Conservation (phyloP, 2,329 filamentous ascomycete species). For the Pseudogymnoascus sp. region DNA sequence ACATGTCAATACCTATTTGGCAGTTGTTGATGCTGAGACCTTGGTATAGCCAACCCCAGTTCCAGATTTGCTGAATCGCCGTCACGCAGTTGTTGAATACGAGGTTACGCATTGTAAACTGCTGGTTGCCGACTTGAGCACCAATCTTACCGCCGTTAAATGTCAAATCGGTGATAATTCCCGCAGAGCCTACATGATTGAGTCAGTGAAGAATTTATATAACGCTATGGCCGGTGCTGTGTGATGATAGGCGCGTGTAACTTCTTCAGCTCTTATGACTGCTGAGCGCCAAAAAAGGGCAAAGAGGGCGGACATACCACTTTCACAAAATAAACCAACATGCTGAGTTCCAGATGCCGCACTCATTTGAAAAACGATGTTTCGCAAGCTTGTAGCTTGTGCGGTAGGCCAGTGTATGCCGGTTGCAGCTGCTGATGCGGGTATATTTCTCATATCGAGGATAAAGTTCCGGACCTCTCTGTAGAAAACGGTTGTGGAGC, state of each 20-base stretch:
- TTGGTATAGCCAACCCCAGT: constrained; percentile 53
- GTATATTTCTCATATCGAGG: constrained; percentile 42
- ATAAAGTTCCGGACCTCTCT: constrained; percentile 57
- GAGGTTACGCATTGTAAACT: constrained; percentile 54
- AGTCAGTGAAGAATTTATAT: too few species aligned
- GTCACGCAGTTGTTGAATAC: constrained; percentile 40
- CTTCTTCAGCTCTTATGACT: neutral
- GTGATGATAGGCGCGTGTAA: too few species aligned
- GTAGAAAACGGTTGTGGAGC: constrained; percentile 63
- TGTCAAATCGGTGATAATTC: constrained; percentile 51
- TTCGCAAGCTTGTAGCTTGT: constrained; percentile 53
- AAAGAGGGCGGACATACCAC: constrained; percentile 21
- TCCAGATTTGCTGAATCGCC: constrained; percentile 51
- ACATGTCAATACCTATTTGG: constrained; percentile 44
- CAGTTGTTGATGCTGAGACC: constrained; percentile 47
- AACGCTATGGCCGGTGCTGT: too few species aligned
- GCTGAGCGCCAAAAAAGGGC: too few species aligned
- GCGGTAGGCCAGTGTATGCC: constrained; percentile 47
- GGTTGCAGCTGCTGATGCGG: constrained; percentile 24
- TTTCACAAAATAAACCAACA: constrained; percentile 44
- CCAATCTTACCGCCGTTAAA: constrained; percentile 57
- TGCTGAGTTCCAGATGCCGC: constrained; percentile 38
- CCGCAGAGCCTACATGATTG: constrained; percentile 36
- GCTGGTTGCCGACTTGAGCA: constrained; percentile 56
- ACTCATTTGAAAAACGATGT: constrained; percentile 52